These are phyloP conservation scores for Ceratopteris richardii DNA, from an alignment of 75 land plant genomes.

Conservation along the genomic window DNA sequence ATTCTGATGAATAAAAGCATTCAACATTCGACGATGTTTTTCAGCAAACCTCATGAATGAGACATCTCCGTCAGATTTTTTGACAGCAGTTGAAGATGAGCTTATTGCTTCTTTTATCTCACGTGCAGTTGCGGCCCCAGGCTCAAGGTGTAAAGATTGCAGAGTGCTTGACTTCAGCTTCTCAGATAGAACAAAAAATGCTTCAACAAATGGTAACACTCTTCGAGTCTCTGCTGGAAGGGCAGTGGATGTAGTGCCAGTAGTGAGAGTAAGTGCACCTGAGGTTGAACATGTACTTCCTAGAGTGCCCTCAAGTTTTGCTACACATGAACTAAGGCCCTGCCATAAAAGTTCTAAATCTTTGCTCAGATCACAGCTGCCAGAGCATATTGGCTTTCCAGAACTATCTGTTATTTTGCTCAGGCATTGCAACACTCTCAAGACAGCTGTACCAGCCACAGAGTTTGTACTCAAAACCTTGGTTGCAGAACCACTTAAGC, in stretches of 20 bases:
- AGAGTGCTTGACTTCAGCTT: slow-evolving; percentile 23
- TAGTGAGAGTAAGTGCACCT: slow-evolving; percentile 8
- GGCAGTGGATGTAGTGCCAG: slow-evolving; percentile 23
- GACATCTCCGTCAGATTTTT: slow-evolving; percentile 12
- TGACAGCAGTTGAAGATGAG: slow-evolving; percentile 8
- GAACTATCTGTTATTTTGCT: slow-evolving; percentile 19
- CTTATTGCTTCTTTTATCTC: slow-evolving; percentile 31
- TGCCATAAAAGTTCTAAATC: slow-evolving; percentile 32
- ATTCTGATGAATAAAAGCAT: slow-evolving; percentile 43
- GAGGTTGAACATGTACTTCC: slow-evolving; percentile 16
- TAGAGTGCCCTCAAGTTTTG: slow-evolving; percentile 28
- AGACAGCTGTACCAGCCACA: slow-evolving; percentile 33
- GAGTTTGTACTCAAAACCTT: slow-evolving; percentile 27
- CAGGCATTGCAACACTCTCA: slow-evolving; percentile 34
- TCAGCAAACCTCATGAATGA: slow-evolving; percentile 37
- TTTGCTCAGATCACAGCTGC: slow-evolving; percentile 19
- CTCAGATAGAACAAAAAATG: slow-evolving; percentile 39
- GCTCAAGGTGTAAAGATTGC: slow-evolving; percentile 17
- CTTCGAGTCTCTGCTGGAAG: slow-evolving; percentile 39
- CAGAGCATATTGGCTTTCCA: slow-evolving; percentile 12
- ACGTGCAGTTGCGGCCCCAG: slow-evolving; percentile 22
- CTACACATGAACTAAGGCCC: slow-evolving; percentile 27
- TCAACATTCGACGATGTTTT: slow-evolving; percentile 36
- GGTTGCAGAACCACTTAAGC: slow-evolving; percentile 21
- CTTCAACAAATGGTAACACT: slow-evolving; percentile 39